Evolutionary conservation across 352 stramenopile genomes (phyloP), one percentile per base, ranked within the genome.

Genomic region (Halophytophthora polymorphica): DNA sequence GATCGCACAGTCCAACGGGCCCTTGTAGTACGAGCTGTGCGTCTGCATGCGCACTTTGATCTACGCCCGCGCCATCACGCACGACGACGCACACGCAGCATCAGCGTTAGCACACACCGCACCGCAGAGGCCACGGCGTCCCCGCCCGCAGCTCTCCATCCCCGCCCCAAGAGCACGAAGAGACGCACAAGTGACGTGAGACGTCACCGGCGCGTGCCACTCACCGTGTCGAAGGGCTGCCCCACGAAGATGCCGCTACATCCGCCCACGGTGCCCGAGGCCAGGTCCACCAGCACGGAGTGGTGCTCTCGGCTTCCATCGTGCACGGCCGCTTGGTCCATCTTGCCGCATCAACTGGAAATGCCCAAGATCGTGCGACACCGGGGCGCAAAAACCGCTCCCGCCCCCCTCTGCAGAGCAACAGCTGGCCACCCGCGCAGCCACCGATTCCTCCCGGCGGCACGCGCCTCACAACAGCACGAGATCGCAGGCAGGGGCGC

Each of bases 21-120:
- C 71, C 4, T 56, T 73, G 64, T 86, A 86, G 56, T 68, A 78
- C 6, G 68, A 56, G 48, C 66, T 71, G 50, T 82, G 68, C 11
- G 70, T 83, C 61, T 86, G 74, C 36, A 86, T 19, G 2, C 74
- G 71, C 44, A 86, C 74, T 73, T 86, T 86, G 39, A 86, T 62
- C 72, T 83, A 31, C 25, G 4, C 4, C 25, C 4, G 4, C 25
- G 25, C 8, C 8, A 4, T 8, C 25, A 31, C 25, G 56, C 39
- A 58, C 6, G 8, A 35, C n/a, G 19, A 42, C 48, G 44, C 45
- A 57, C 10, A 53, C 47, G 46, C 13, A 29, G 17, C 6, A 17
- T 25, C 7, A 50, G 25, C 25, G 8, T 31, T 8, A 31, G 25
- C 25, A 31, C 37, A 38, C 43, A 37, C 13, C 43, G 29, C 10